Base-by-base conservation (phyloP, 2,329 filamentous ascomycete genomes). In the Didymella segeticola region DNA sequence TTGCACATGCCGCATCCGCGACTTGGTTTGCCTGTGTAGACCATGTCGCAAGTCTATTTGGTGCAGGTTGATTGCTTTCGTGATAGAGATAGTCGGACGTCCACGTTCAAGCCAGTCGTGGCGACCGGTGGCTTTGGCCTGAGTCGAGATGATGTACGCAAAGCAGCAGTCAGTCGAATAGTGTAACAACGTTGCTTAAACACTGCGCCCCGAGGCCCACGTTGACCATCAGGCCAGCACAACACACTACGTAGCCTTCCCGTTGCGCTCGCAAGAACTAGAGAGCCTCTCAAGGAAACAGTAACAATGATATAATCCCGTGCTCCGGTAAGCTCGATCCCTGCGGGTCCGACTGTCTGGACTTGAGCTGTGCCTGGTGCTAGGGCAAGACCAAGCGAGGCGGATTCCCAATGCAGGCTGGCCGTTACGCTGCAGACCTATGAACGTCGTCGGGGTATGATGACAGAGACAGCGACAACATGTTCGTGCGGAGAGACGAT, bases 1-100 rank as follows among this genome's bases (percentile, higher is more conserved):
- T 88, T 83, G 71, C 88, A 91, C 83, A 88, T 90, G 76, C 89
- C 87, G 66, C 88, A 91, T 64, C 87, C 88, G 43, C 73, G 68
- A 56, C 70, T 75, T 30, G 75, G 75, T 58, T 76, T 77, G 29
- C 75, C 75, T 15, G 72, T 75, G 39, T 75, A 76, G 25, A 75
- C 73, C 74, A 76, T 76, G 12, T 43, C 64, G 57, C 49, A 45
- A 34, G 52, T 45, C 23, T 20, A 38, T 26, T 43, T 12, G 33
- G 45, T 17, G 33, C 30, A 27, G 25, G 15, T 23, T 17, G 27
- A 20, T 23, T 17, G 27, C 17, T 23, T 26, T 41, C 15, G 42
- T 27, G 30, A n/a, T 19, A 26, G 15, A 31, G 22, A 34, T 19
- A 26, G 10, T 30, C 14, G 14, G n/a, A 27, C 7, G 38, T 33